Evolutionary conservation across 306 rosid species (phyloP).

Genomic region (Vigna radiata): DNA sequence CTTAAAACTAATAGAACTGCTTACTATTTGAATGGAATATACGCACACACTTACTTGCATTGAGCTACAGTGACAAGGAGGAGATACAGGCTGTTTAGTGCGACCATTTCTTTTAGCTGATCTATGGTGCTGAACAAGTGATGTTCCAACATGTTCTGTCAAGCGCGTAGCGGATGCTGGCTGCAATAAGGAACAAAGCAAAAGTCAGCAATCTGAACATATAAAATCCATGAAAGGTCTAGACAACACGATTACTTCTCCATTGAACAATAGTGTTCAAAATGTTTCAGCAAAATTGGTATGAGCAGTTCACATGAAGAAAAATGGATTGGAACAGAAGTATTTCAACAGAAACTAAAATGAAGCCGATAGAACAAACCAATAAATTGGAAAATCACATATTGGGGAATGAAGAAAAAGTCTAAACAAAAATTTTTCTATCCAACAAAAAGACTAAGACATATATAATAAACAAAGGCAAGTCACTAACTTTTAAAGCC

Average conservation of each 20-base stretch:
- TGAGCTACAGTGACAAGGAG: constrained; percentile 49
- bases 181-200: constrained; percentile 51
- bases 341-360: not conserved
- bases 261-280: constrained; percentile 10
- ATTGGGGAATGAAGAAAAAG: not conserved
- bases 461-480: not conserved
- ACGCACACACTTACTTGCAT: constrained; percentile 51
- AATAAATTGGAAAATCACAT: too few species aligned
- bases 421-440: not conserved
- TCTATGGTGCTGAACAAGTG: constrained; percentile 45
- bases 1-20: not conserved
- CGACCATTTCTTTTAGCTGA: constrained; percentile 42
- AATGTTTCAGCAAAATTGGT: constrained; percentile 7
- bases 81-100: constrained; percentile 49
- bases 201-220: not conserved
- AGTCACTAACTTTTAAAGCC: constrained; percentile 1
- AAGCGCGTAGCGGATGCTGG: constrained; percentile 44
- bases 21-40: not conserved
- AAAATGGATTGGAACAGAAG: constrained; percentile 14
- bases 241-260: not conserved
- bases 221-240: not conserved
- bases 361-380: constrained; percentile 6
- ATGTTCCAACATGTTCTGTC: constrained; percentile 46
- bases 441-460: not conserved
- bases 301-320: not conserved